Evolutionary conservation across 305 asterid genomes (phyloP).

Genomic region (Fraxinus platypoda): DNA sequence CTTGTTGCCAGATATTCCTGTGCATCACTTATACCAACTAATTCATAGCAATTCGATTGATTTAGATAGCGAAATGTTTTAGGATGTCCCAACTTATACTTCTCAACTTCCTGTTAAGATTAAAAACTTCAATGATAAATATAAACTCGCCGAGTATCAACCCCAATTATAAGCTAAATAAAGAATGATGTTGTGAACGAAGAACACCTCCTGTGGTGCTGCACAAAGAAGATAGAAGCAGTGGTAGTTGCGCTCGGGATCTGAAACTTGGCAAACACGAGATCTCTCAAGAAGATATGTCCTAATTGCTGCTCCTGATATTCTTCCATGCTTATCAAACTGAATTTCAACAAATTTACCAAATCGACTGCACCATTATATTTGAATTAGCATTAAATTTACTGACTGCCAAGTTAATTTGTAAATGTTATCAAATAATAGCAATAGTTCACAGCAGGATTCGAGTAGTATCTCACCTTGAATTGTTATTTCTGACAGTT

Average conservation of each 20-base stretch:
- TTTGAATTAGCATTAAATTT: slow-evolving; percentile 18
- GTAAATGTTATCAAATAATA: slow-evolving; percentile 4
- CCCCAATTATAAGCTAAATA: slow-evolving; percentile 13
- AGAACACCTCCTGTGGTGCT: slow-evolving; percentile 74
- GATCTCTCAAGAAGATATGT: slow-evolving; percentile 91
- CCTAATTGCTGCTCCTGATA: slow-evolving; percentile 87
- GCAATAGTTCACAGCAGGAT: slow-evolving; percentile 16
- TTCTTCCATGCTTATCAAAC: slow-evolving; percentile 77
- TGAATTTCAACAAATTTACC: slow-evolving; percentile 91
- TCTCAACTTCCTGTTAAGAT: slow-evolving; percentile 62
- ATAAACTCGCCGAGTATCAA: slow-evolving; percentile 3
- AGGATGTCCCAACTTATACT: slow-evolving; percentile 72
- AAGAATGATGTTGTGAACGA: slow-evolving; percentile 7
- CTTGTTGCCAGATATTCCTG: slow-evolving; percentile 81
- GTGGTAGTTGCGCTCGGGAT: slow-evolving; percentile 86
- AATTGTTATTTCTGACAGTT: slow-evolving; percentile 88
- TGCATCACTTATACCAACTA: slow-evolving; percentile 74
- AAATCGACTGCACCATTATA: slow-evolving; percentile 70
- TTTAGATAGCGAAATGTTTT: slow-evolving; percentile 79
- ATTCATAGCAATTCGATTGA: slow-evolving; percentile 74
- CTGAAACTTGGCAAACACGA: slow-evolving; percentile 88
- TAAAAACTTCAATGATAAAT: slow-evolving; percentile 24
- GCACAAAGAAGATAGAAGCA: slow-evolving; percentile 87
- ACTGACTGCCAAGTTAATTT: background rate
- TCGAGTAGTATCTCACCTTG: slow-evolving; percentile 50